Evolutionary conservation across 2,329 filamentous ascomycete genomes (phyloP).

Genomic region (Fragosphaeria purpurea): DNA sequence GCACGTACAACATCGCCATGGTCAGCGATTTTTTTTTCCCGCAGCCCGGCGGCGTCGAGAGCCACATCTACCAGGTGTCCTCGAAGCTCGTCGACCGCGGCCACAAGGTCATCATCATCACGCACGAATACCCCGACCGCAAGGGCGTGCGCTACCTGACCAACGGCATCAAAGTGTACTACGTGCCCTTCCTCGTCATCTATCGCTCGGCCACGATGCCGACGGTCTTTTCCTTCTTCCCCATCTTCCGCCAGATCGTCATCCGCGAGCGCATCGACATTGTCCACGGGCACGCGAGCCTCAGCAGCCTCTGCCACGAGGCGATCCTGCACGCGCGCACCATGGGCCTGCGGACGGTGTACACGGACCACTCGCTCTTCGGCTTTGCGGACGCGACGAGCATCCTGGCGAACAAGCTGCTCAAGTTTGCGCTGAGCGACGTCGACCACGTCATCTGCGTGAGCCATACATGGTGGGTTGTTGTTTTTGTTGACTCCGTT

Average conservation of each 20-base stretch:
- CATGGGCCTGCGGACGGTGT: conserved; percentile 92
- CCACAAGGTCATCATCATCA: conserved; percentile 97
- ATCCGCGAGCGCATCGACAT: conserved; percentile 93
- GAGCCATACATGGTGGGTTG: conserved; percentile 58
- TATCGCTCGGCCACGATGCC: conserved; percentile 91
- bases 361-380: conserved; percentile 95
- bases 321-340: conserved; percentile 89
- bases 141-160: conserved; percentile 91
- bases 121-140: conserved; percentile 83
- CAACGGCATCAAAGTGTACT: conserved; percentile 96
- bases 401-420: conserved; percentile 90
- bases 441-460: conserved; percentile 98
- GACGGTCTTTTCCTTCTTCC: conserved; percentile 97
- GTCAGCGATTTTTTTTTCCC: conserved; percentile 99
- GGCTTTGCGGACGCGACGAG: conserved; percentile 94
- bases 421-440: conserved; percentile 93
- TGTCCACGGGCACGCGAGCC: conserved; percentile 90
- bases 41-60: conserved; percentile 91
- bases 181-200: conserved; percentile 91
- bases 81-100: conserved; percentile 94
- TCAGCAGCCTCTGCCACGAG: conserved; percentile 90
- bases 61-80: conserved; percentile 95
- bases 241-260: conserved; percentile 92
- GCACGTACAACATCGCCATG: conserved; percentile 69
- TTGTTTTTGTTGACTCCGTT: too few species aligned